Percentiles rank a stretch among this genome's conserved stretches.
Evolutionary conservation across 352 stramenopile genomes (phyloP).

Genomic region (Aphanomyces euteiches): DNA sequence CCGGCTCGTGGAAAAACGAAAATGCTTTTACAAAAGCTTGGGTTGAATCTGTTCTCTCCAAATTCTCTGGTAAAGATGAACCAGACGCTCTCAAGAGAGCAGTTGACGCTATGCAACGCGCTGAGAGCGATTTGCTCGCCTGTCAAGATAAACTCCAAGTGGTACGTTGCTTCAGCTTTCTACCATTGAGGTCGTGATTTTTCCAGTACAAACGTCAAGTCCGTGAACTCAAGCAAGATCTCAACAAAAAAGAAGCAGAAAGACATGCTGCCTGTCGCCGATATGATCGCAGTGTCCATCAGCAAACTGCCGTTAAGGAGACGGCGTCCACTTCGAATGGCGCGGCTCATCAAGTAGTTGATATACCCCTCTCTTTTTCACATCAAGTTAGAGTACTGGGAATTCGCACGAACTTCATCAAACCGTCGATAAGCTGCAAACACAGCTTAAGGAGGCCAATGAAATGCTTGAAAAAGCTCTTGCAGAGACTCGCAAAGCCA

Average conservation of each 20-base stretch:
- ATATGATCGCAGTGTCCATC: conserved; percentile 44
- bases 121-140: conserved; percentile 35
- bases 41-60: background rate
- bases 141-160: conserved; percentile 53
- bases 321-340: no score
- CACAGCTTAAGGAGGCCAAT: conserved; percentile 45
- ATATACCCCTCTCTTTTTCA: no score
- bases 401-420: background rate
- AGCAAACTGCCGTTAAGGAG: no score
- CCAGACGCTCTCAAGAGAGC: conserved; percentile 4
- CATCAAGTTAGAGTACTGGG: no score
- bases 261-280: conserved; percentile 71
- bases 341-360: conserved; percentile 44
- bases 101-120: conserved; percentile 17
- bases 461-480: conserved; percentile 40
- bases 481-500: conserved; percentile 24
- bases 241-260: conserved; percentile 74
- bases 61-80: background rate
- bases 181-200: background rate
- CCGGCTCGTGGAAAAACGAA: background rate
- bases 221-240: conserved; percentile 52
- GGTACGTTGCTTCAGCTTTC: conserved; percentile 38
- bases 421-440: conserved; percentile 6
- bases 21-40: conserved; percentile 13
- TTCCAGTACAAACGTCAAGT: conserved; percentile 58